Percentiles rank a stretch among this genome's conserved stretches.
Evolutionary conservation across 1,139 yeast species (phyloP).

Genomic region (Yamadazyma conglobata): DNA sequence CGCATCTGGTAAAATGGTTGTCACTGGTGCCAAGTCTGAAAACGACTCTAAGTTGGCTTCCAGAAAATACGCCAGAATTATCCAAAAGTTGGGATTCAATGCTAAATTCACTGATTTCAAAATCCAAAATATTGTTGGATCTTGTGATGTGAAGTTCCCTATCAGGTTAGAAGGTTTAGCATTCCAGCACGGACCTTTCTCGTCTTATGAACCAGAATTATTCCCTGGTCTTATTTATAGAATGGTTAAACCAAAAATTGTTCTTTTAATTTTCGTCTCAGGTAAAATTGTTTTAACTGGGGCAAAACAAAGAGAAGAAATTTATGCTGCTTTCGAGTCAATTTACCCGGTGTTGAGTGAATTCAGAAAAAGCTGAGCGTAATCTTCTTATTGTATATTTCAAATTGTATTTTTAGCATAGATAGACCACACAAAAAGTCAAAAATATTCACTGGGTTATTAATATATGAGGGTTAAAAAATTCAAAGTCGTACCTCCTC

Average conservation of each 20-base stretch:
- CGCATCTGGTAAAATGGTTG: conserved; percentile 99
- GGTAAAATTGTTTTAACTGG: conserved; percentile 98
- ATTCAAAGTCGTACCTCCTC: no score
- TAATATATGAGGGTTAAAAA: conserved; percentile 1
- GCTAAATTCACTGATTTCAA: conserved; percentile 96
- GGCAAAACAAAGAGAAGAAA: conserved; percentile 98
- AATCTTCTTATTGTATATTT: conserved; percentile 4
- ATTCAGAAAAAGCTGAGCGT: conserved; percentile 72
- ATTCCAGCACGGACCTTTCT: conserved; percentile 97
- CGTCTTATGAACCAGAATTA: conserved; percentile 96
- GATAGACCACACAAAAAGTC: conserved; percentile 9
- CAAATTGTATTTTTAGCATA: conserved; percentile 12
- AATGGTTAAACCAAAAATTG: conserved; percentile 99
- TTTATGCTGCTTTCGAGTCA: conserved; percentile 96
- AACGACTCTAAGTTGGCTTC: conserved; percentile 97
- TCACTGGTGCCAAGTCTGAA: conserved; percentile 98
- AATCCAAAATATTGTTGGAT: conserved; percentile 97
- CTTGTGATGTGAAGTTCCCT: conserved; percentile 97
- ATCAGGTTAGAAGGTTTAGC: conserved; percentile 97
- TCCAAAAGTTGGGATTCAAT: conserved; percentile 95
- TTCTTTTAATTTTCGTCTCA: conserved; percentile 88
- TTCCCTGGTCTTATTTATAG: conserved; percentile 98
- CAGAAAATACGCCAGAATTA: conserved; percentile 95
- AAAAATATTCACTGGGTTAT: conserved; percentile 3
- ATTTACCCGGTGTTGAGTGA: conserved; percentile 97